Evolutionary conservation across 2,329 filamentous ascomycete genomes (phyloP), one percentile per base, ranked within the genome.

Genomic region (Phialemoniopsis sp.): DNA sequence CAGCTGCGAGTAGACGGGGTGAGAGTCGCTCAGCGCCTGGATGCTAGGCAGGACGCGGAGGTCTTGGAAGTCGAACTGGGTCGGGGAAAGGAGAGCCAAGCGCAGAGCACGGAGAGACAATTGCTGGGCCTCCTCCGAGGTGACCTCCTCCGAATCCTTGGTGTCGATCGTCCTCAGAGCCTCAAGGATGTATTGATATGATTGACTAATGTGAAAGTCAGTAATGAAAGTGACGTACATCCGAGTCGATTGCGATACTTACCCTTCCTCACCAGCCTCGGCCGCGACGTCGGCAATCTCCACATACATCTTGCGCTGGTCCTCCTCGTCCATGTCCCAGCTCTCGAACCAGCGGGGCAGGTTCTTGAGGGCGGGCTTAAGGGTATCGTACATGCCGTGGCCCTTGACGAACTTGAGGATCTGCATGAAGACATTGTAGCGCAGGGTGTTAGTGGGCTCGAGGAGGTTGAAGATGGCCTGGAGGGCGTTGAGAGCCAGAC

Each of bases 401-500:
- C 72, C 65, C 60, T 85, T 85, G 62, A 96, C 80, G 54, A 96
- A 87, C 53, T 84, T 84, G 47, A 97, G 69, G 53, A 96, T 89
- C 56, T 89, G 82, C 62, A 93, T 76, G 57, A 98, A 87, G 44
- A 98, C 89, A 60, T 95, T 86, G 67, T 85, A 95, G 45, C 93
- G 84, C 58, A 87, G 78, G 40, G 88, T 83, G 59, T 89, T 85
- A 56, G 82, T 73, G 45, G 82, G 70, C 51, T 82, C 70, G 51
- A 97, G 78, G 50, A 94, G 85, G 77, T 98, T 98, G 83, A 97
- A 98, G 58, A 98, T 82, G 54, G 90, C 96, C 59, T 88, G 89
- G 52, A 98, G 80, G 53, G 93, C 86, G 51, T 89, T 89, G 53
- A 97, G 84, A 48, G 89, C 89, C 49, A 98, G 79, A 36, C 86